phyloP scores from a whole-genome alignment of 805 yeast genomes.

The Myxozyma mucilagina region DNA sequence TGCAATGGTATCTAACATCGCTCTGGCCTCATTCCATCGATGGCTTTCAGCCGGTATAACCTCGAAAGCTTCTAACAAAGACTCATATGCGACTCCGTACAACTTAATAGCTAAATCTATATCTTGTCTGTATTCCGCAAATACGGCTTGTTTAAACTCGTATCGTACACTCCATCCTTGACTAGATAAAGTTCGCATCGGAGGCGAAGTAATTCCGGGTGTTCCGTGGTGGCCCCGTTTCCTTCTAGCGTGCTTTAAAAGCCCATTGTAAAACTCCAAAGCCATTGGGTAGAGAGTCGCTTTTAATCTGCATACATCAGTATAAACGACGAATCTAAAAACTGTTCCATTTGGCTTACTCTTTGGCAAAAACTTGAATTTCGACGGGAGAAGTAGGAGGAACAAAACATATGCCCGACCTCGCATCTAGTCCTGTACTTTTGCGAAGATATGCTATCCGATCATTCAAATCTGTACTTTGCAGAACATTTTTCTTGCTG shows the following conservation, averaged over 20 bases:
- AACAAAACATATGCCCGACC: slow-evolving; percentile 49
- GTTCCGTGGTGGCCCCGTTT: slow-evolving; percentile 40
- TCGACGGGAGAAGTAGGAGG: slow-evolving; percentile 48
- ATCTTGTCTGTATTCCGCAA: slow-evolving; percentile 52
- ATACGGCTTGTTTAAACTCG: slow-evolving; percentile 51
- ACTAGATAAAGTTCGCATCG: slow-evolving; percentile 34
- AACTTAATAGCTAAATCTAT: slow-evolving; percentile 52
- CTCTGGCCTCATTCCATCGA: slow-evolving; percentile 50
- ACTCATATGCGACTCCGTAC: slow-evolving; percentile 56
- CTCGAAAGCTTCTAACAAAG: slow-evolving; percentile 46
- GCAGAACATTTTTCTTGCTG: slow-evolving; percentile 35
- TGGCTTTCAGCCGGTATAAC: slow-evolving; percentile 32
- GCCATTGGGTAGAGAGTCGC: slow-evolving; percentile 46
- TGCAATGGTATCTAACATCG: slow-evolving; percentile 59
- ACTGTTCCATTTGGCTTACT: background rate
- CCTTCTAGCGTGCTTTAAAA: slow-evolving; percentile 47
- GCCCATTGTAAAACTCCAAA: slow-evolving; percentile 47
- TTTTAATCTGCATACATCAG: slow-evolving; percentile 34
- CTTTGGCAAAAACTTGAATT: slow-evolving; percentile 44
- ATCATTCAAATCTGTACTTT: slow-evolving; percentile 41
- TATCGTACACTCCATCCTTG: slow-evolving; percentile 54
- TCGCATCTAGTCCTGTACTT: slow-evolving; percentile 47
- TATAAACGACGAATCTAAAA: background rate
- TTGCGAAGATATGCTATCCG: slow-evolving; percentile 45
- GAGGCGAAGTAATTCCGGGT: slow-evolving; percentile 14